Percentiles rank a stretch among this genome's conserved stretches.
phyloP scores from a whole-genome alignment of 495 filamentous ascomycete genomes.

The Peziza echinospora region DNA sequence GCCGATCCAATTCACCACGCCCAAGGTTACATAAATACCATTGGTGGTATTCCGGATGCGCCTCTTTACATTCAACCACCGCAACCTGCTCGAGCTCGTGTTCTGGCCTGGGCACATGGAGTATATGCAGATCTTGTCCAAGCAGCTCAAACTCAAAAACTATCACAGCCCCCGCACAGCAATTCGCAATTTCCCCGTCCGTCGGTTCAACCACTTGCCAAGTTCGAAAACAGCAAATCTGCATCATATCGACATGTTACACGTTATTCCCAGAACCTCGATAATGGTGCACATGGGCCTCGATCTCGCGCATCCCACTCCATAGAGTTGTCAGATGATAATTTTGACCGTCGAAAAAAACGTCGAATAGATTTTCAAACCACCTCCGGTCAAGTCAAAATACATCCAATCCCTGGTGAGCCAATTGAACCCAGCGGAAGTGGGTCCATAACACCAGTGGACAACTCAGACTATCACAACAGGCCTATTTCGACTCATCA shows the following conservation, averaged over 20 bases:
- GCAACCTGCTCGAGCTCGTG: constrained; percentile 54
- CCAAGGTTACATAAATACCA: not conserved
- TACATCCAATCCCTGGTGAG: too few relatives aligned
- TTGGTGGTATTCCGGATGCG: constrained; percentile 1
- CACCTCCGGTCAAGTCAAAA: too few relatives aligned
- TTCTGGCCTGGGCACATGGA: constrained; percentile 62
- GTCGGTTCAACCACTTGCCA: constrained; percentile 7
- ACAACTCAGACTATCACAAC: too few relatives aligned
- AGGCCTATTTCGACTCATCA: too few relatives aligned
- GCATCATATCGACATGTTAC: too few relatives aligned
- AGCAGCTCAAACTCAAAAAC: constrained; percentile 42
- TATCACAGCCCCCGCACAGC: constrained; percentile 21
- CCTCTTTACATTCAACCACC: constrained; percentile 23
- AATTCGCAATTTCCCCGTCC: constrained; percentile 36
- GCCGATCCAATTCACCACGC: not conserved
- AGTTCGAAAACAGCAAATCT: too few relatives aligned
- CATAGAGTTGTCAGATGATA: not conserved
- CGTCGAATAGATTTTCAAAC: not conserved
- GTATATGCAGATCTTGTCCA: constrained; percentile 72
- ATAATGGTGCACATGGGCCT: too few relatives aligned
- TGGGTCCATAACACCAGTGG: not conserved
- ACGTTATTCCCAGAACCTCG: too few relatives aligned
- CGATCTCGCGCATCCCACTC: too few relatives aligned
- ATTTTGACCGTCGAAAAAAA: not conserved
- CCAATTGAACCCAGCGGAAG: too few relatives aligned